Percentiles rank a stretch among this genome's conserved stretches.
Conservation (phyloP, 176 grass and related monocot species). For the Phyllostachys edulis region DNA sequence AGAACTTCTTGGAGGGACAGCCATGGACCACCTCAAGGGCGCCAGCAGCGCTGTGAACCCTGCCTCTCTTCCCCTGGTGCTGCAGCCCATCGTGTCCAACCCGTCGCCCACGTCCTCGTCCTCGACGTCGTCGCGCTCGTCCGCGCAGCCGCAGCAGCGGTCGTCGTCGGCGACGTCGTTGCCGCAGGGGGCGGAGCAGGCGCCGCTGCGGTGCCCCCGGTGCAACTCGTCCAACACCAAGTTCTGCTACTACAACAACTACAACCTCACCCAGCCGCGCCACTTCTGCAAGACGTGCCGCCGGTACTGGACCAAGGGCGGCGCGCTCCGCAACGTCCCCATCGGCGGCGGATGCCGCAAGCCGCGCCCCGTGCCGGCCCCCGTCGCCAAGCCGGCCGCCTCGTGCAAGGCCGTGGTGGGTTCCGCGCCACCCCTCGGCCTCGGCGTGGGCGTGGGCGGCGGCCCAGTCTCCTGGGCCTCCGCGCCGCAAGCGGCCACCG, state of each 20-base stretch:
- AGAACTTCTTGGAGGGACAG: conserved; percentile 58
- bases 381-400: conserved; percentile 23
- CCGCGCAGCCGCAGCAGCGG: conserved; percentile 23
- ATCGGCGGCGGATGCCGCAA: conserved; percentile 74
- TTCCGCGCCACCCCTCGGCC: conserved; percentile 30
- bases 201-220: conserved; percentile 61
- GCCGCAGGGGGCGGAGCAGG: conserved; percentile 37
- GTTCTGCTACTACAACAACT: conserved; percentile 94
- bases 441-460: conserved; percentile 31
- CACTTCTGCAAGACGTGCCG: conserved; percentile 93
- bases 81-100: conserved; percentile 42
- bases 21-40: conserved; percentile 53
- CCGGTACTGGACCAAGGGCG: conserved; percentile 86
- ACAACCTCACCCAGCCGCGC: conserved; percentile 73
- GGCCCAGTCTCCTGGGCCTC: conserved; percentile 37
- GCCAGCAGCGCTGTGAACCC: not conserved
- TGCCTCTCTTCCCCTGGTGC: conserved; percentile 28
- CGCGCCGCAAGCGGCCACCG: conserved; percentile 48
- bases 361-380: conserved; percentile 46
- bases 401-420: conserved; percentile 42
- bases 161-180: conserved; percentile 44
- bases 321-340: conserved; percentile 77
- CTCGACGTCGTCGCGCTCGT: conserved; percentile 43
- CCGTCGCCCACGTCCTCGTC: conserved; percentile 50
- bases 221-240: conserved; percentile 83